A percentile compares a stretch with the other conserved stretches of the same genome.
Evolutionary conservation across 2,329 filamentous ascomycete genomes (phyloP).

Genomic region (Pyrenophora graminea): DNA sequence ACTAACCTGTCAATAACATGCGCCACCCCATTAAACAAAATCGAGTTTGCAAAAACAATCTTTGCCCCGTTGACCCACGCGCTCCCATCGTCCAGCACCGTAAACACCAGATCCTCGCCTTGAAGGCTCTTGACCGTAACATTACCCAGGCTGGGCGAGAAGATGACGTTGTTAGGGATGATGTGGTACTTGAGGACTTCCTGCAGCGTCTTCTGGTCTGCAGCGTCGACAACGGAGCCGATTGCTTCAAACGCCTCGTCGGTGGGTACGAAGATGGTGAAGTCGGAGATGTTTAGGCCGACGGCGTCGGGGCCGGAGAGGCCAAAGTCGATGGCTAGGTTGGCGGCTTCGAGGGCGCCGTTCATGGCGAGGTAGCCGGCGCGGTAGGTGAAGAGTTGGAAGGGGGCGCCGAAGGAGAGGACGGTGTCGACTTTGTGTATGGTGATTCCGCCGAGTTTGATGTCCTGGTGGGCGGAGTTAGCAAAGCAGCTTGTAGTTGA

Average conservation of each 20-base stretch:
- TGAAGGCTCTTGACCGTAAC: conserved; percentile 29
- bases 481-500: no score
- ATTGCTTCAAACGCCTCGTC: conserved; percentile 73
- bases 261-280: conserved; percentile 79
- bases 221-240: conserved; percentile 27
- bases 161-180: conserved; percentile 33
- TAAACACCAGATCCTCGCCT: conserved; percentile 28
- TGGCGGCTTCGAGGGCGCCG: conserved; percentile 14
- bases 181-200: conserved; percentile 34
- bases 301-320: conserved; percentile 13
- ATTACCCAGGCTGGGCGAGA: conserved; percentile 31
- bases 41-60: conserved; percentile 30
- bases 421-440: conserved; percentile 36
- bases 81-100: conserved; percentile 29
- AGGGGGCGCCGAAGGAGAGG: conserved; percentile 30
- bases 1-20: conserved; percentile 33
- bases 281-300: conserved; percentile 56
- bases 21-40: conserved; percentile 32
- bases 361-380: conserved; percentile 33
- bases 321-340: conserved; percentile 29
- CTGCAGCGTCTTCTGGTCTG: conserved; percentile 25
- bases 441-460: conserved; percentile 33
- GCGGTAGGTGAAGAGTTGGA: conserved; percentile 35
- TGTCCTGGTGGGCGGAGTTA: conserved; percentile 17
- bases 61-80: conserved; percentile 32